Percentiles rank a stretch among this genome's conserved stretches.
phyloP scores from a whole-genome alignment of 306 rosid species.

The Glycine soja region DNA sequence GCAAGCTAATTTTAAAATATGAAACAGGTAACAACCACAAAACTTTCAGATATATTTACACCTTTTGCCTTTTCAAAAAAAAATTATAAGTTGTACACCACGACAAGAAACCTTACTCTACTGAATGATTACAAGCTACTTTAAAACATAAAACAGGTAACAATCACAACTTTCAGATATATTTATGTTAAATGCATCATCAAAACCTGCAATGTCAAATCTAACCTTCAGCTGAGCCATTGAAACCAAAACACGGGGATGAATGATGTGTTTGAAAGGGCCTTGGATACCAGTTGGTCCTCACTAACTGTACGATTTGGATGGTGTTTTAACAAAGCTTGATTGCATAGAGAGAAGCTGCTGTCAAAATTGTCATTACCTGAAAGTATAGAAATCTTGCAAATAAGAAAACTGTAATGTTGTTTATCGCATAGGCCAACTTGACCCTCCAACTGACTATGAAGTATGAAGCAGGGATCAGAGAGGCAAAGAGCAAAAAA shows the following conservation, averaged over 20 bases:
- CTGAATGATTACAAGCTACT: conserved; percentile 8
- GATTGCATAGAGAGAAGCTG: conserved; percentile 11
- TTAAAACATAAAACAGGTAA: not conserved
- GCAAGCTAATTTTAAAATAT: conserved; percentile 5
- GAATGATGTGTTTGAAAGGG: conserved; percentile 10
- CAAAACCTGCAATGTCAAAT: not conserved
- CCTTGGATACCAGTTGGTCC: conserved; percentile 18
- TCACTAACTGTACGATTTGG: conserved; percentile 10
- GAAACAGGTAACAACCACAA: not conserved
- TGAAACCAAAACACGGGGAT: conserved; percentile 11
- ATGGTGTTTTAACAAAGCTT: conserved; percentile 15
- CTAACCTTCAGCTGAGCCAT: conserved; percentile 44
- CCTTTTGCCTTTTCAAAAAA: too few relatives aligned
- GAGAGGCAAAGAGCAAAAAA: conserved; percentile 20
- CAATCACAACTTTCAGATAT: conserved; percentile 8
- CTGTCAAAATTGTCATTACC: conserved; percentile 37
- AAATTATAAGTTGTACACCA: too few relatives aligned
- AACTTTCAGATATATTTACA: conserved; percentile 2
- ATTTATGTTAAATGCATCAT: not conserved
- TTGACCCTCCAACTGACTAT: conserved; percentile 24
- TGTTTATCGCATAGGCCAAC: conserved; percentile 17
- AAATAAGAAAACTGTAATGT: conserved; percentile 20
- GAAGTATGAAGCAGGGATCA: conserved; percentile 22
- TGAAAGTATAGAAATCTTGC: conserved; percentile 1
- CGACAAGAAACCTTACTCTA: not conserved